Evolutionary conservation across 2,329 filamentous ascomycete species (phyloP), one percentile per base, ranked within the genome.

Genomic region (Beauveria brongniartii): DNA sequence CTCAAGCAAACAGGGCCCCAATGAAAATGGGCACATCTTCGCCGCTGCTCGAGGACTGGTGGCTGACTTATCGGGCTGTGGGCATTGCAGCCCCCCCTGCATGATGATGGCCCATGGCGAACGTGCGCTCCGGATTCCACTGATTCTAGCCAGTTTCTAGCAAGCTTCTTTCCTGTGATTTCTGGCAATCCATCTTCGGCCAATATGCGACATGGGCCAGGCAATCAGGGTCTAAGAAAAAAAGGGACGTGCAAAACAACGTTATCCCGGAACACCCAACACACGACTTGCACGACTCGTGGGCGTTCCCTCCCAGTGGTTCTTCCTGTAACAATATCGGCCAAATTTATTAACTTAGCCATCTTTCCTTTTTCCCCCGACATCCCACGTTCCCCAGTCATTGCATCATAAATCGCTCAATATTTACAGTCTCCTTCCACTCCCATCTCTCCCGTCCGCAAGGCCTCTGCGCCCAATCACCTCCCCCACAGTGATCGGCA

Each of bases 1-100:
- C 56, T 59, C 56, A 59, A 52, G 10, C 47, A 52, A 34, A 40
- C 55, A 34, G 24, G 47, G 34, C 10, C 24, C 52, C 56, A 59
- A 59, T 59, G 26, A 50, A 47, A 37, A 40, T 7, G 12, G 28
- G 41, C n/a, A 46, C 8, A 41, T 41, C 34, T 22, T 30, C 30
- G 18, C 26, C 8, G 5, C 34, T 16, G 12, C 34, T 37, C 34
- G 22, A 46, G 34, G 51, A 22, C 22, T 14, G 37, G 24, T 26
- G 22, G 52, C 40, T n/a, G 5, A n/a, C n/a, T n/a, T n/a, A n/a
- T 24, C 14, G 10, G 20, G 34, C 34, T 37, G 34, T 37, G 34
- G 12, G 51, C 51, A 20, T 26, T 6, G 10, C 28, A 18, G 2
- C 6, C 44, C 55, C 55, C 56, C 56, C 47, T 59, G 56, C 47